Base-by-base conservation (phyloP, 169 alveolate species). In the Plasmodium falciparum region DNA sequence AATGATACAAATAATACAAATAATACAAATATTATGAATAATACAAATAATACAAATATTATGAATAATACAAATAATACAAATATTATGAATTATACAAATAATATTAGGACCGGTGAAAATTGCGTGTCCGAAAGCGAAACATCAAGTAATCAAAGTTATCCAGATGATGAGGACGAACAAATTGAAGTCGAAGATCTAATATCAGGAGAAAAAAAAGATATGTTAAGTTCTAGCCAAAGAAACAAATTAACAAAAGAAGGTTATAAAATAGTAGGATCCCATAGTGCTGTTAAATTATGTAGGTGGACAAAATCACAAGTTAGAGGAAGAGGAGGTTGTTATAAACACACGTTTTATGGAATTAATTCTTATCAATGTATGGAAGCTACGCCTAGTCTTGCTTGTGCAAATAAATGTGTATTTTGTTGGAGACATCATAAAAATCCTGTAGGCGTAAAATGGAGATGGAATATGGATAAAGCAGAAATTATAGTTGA, bases 391-490 rank as follows among this genome's bases (percentile, higher is more conserved):
- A 96, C 98, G 2, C 96, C 98, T 33, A 95, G 97, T 62, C 90
- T 96, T 49, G 98, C 98, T 2, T 96, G 98, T 90, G 98, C 98
- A 33, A 96, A 96, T 95, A 95, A 96, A 72, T 96, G 98, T 69
- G 97, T 96, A 13, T 96, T 96, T 91, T 96, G 98, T 93, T 96
- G 98, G 98, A 86, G 98, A 49, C 98, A 96, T 78, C 98, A 96
- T 93, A 95, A 96, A 45, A 96, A 96, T 72, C 97, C 98, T 9
- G 98, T 95, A 9, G 96, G 96, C 0, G 94, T 95, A 3, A 70
- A 88, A 22, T 96, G 98, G 98, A 89, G 90, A 58, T 96, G 98
- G 98, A 75, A 91, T 58, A 67, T 73, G 88, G 98, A 96, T 88
- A 95, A 93, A 7, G 96, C 98, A 11, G 93, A 95, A 8, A 88